A percentile compares a stretch with the other conserved stretches of the same genome.
These are phyloP conservation scores for Nitzschia sp. DNA, from an alignment of 108 stramenopile species.

Conservation along the genomic window DNA sequence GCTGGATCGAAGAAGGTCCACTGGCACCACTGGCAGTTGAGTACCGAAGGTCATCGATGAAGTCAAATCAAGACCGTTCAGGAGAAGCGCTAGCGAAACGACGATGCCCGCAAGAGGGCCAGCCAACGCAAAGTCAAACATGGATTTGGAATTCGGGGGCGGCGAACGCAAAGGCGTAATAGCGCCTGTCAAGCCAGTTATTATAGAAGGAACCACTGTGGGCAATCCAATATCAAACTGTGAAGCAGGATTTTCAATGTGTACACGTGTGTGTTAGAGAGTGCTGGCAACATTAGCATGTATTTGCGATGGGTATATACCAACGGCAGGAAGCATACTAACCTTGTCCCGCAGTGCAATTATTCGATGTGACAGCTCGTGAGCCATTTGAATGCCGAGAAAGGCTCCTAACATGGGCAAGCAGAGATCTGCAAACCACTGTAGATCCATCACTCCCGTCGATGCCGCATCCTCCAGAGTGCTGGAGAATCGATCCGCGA, in stretches of 20 bases:
- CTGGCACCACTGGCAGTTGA: slow-evolving; percentile 56
- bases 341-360: slow-evolving; percentile 55
- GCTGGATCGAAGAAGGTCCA: slow-evolving; percentile 56
- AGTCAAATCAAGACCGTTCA: slow-evolving; percentile 60
- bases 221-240: slow-evolving; percentile 35
- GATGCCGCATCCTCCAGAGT: slow-evolving; percentile 16
- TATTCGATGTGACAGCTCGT: slow-evolving; percentile 59
- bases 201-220: slow-evolving; percentile 42
- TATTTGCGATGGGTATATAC: too few relatives aligned
- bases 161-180: slow-evolving; percentile 61
- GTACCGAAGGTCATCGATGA: slow-evolving; percentile 11
- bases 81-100: slow-evolving; percentile 51
- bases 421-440: slow-evolving; percentile 43
- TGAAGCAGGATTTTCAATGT: too few relatives aligned
- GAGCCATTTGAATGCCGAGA: slow-evolving; percentile 39
- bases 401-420: slow-evolving; percentile 49
- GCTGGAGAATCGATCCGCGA: slow-evolving; percentile 39
- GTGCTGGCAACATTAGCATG: too few relatives aligned
- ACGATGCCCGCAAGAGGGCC: slow-evolving; percentile 66
- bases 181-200: slow-evolving; percentile 50
- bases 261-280: too few relatives aligned
- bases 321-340: slow-evolving; percentile 11
- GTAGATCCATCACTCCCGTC: slow-evolving; percentile 16
- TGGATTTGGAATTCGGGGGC: slow-evolving; percentile 48
- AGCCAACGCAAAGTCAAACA: slow-evolving; percentile 77